phyloP scores from a whole-genome alignment of 2,329 filamentous ascomycete species.

The Cladorrhinum sp. region DNA sequence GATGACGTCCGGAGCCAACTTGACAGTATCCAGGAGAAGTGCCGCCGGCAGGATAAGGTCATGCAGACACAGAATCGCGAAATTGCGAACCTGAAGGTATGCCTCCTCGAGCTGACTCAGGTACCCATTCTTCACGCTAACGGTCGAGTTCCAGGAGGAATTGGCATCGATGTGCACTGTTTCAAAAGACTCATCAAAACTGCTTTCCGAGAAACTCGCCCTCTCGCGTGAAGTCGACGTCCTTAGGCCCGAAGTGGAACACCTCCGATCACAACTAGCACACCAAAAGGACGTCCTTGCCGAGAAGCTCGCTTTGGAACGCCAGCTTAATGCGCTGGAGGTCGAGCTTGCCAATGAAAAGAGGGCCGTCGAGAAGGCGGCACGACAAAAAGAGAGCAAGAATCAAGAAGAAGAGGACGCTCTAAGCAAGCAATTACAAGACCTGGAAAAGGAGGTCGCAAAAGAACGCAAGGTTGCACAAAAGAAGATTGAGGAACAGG shows the following conservation, averaged over 20 bases:
- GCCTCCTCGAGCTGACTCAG: background rate
- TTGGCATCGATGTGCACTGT: constrained; percentile 65
- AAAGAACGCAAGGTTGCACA: constrained; percentile 29
- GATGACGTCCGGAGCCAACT: constrained; percentile 43
- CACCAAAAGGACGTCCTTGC: constrained; percentile 66
- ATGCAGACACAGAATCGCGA: constrained; percentile 49
- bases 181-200: constrained; percentile 66
- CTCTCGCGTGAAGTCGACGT: constrained; percentile 50
- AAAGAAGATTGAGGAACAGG: constrained; percentile 19
- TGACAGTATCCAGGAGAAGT: constrained; percentile 41
- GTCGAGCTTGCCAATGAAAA: constrained; percentile 82
- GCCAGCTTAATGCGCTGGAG: constrained; percentile 72
- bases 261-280: constrained; percentile 52
- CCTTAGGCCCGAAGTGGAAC: constrained; percentile 55
- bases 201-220: constrained; percentile 59
- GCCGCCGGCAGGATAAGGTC: constrained; percentile 45
- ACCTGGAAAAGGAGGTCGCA: constrained; percentile 42
- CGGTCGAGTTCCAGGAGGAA: constrained; percentile 56
- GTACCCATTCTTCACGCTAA: constrained; percentile 19
- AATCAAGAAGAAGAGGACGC: constrained; percentile 29
- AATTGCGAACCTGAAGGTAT: constrained; percentile 48
- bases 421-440: constrained; percentile 32
- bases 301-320: constrained; percentile 77
- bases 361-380: constrained; percentile 60
- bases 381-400: constrained; percentile 38